Conservation (phyloP, 768 basidiomycete species). For the Trametes coccinea region DNA sequence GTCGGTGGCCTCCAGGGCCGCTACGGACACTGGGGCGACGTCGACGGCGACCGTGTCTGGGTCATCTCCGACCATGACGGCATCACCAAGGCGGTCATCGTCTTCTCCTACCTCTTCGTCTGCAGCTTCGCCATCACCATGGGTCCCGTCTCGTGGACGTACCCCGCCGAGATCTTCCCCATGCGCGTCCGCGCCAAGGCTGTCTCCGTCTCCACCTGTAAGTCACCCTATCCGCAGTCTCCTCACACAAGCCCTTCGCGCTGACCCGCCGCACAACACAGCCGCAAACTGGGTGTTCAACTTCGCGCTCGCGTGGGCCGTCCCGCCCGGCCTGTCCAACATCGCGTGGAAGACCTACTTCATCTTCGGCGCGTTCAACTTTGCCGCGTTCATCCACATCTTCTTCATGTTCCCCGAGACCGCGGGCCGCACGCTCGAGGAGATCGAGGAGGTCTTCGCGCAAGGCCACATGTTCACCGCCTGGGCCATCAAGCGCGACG, state of each 20-base stretch:
- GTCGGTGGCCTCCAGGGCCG: constrained; percentile 74
- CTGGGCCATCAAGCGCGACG: constrained; percentile 63
- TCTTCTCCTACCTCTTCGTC: constrained; percentile 76
- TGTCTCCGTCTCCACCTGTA: constrained; percentile 44
- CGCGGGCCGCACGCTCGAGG: constrained; percentile 70
- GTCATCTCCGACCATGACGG: constrained; percentile 55
- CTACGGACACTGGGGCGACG: constrained; percentile 61
- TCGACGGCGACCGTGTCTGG: constrained; percentile 51
- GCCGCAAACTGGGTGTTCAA: constrained; percentile 64
- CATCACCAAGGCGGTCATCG: constrained; percentile 71
- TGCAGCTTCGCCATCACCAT: constrained; percentile 73
- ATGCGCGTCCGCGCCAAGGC: constrained; percentile 68
- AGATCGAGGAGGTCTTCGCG: constrained; percentile 75
- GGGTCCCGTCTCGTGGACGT: constrained; percentile 63
- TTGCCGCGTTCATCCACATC: constrained; percentile 62
- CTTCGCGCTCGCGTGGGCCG: constrained; percentile 73
- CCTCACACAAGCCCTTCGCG: neutral
- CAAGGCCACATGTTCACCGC: constrained; percentile 70
- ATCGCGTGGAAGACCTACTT: constrained; percentile 80
- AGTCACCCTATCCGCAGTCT: neutral
- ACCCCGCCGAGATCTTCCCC: constrained; percentile 71
- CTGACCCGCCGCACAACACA: neutral
- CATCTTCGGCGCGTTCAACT: constrained; percentile 78
- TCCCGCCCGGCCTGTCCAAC: constrained; percentile 64
- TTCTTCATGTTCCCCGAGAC: constrained; percentile 84